These are phyloP conservation scores for Pseudogymnoascus destructans DNA, from an alignment of 2,329 filamentous ascomycete genomes.

Conservation along the genomic window DNA sequence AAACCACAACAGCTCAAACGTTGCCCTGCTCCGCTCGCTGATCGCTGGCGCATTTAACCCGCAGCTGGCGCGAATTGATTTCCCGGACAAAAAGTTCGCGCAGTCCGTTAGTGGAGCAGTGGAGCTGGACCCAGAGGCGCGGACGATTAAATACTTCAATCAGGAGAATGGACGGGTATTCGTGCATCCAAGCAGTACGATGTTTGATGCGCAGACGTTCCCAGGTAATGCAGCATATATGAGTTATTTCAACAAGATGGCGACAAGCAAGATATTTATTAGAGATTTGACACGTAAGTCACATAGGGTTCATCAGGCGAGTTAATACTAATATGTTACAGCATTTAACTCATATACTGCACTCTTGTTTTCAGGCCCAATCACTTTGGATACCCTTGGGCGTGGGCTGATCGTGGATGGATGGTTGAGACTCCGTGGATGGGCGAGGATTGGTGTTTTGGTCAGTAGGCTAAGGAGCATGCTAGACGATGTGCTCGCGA, in stretches of 20 bases:
- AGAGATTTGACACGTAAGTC: slow-evolving; percentile 74
- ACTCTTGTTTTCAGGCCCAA: slow-evolving; percentile 74
- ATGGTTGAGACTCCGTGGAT: slow-evolving; percentile 76
- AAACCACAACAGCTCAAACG: slow-evolving; percentile 36
- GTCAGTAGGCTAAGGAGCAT: slow-evolving; percentile 71
- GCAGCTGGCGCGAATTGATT: slow-evolving; percentile 81
- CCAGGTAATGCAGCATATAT: slow-evolving; percentile 64
- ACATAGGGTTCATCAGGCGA: neutral
- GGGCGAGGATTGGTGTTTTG: slow-evolving; percentile 88
- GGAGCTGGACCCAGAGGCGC: slow-evolving; percentile 82
- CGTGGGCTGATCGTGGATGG: slow-evolving; percentile 82
- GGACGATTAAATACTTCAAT: slow-evolving; percentile 85
- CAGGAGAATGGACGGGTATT: slow-evolving; percentile 80
- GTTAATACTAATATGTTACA: slow-evolving; percentile 23
- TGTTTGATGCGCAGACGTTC: slow-evolving; percentile 75
- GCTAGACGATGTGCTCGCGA: slow-evolving; percentile 72
- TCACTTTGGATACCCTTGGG: slow-evolving; percentile 76
- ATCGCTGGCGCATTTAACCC: slow-evolving; percentile 46
- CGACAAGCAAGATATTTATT: slow-evolving; percentile 84
- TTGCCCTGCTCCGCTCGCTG: slow-evolving; percentile 24
- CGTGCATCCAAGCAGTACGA: slow-evolving; percentile 75
- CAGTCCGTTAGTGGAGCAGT: slow-evolving; percentile 78
- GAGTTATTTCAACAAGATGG: slow-evolving; percentile 84
- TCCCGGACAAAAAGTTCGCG: slow-evolving; percentile 92
- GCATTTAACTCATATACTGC: slow-evolving; percentile 83